These are phyloP conservation scores for Sambucus nigra DNA, from an alignment of 129 eudicot species.

Conservation along the genomic window DNA sequence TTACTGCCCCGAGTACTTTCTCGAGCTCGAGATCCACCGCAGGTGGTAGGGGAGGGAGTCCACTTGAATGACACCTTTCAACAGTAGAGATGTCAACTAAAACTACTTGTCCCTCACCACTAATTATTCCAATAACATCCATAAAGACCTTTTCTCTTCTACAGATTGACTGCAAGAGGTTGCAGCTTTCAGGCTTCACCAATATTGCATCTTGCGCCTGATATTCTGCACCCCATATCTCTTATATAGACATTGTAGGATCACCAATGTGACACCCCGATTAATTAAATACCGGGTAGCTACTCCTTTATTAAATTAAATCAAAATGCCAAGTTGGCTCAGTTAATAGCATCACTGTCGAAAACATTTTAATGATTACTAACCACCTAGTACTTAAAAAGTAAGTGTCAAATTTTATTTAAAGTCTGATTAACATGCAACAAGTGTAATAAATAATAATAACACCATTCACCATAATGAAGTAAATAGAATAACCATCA, in stretches of 20 bases:
- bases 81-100: slow-evolving; percentile 55
- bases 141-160: slow-evolving; percentile 77
- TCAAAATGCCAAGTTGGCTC: too few species aligned
- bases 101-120: slow-evolving; percentile 58
- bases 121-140: slow-evolving; percentile 82
- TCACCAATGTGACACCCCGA: too few species aligned
- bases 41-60: slow-evolving; percentile 52
- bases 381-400: too few species aligned
- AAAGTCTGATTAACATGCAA: too few species aligned
- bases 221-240: slow-evolving; percentile 98
- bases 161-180: slow-evolving; percentile 59
- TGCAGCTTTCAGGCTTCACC: slow-evolving; percentile 67
- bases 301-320: too few species aligned
- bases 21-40: slow-evolving; percentile 94
- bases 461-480: too few species aligned
- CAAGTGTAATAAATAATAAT: too few species aligned
- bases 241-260: slow-evolving; percentile 92
- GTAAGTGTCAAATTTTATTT: too few species aligned
- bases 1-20: slow-evolving; percentile 82
- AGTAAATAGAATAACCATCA: too few species aligned
- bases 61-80: slow-evolving; percentile 35
- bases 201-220: slow-evolving; percentile 97
- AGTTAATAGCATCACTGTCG: too few species aligned
- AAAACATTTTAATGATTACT: too few species aligned
- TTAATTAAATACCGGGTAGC: too few species aligned